Evolutionary conservation across 441 rosid species (phyloP).

Genomic region (Populus trichocarpa): DNA sequence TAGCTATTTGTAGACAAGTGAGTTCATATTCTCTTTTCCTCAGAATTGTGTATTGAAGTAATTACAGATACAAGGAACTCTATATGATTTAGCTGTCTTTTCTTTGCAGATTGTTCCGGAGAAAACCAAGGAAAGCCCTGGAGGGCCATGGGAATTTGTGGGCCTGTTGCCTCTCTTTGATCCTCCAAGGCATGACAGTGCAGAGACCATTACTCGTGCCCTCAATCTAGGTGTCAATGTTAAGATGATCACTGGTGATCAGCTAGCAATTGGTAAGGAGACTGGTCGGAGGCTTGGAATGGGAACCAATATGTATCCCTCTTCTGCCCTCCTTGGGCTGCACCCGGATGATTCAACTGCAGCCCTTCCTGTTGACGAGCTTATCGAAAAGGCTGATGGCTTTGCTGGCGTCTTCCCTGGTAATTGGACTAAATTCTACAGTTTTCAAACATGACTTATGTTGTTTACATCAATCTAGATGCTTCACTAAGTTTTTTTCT

Average conservation of each 20-base stretch:
- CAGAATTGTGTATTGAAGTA: background rate
- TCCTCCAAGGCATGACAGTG: conserved; percentile 96
- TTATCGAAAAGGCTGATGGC: conserved; percentile 88
- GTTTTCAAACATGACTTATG: background rate
- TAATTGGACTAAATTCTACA: conserved; percentile 15
- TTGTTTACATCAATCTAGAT: background rate
- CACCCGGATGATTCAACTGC: conserved; percentile 62
- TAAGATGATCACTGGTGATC: conserved; percentile 97
- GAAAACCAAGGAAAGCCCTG: conserved; percentile 70
- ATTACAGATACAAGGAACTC: background rate
- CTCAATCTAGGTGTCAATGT: conserved; percentile 92
- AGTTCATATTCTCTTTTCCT: background rate
- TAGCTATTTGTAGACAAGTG: conserved; percentile 75
- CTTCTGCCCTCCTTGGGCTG: conserved; percentile 75
- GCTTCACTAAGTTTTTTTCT: background rate
- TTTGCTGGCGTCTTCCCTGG: conserved; percentile 98
- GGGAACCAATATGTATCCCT: conserved; percentile 97
- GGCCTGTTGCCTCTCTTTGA: conserved; percentile 94
- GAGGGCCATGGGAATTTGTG: conserved; percentile 84
- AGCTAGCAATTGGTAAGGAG: conserved; percentile 92
- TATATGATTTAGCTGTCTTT: background rate
- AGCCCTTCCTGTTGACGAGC: conserved; percentile 64
- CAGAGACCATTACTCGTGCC: conserved; percentile 83
- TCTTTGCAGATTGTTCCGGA: conserved; percentile 52
- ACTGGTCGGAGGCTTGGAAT: conserved; percentile 96